phyloP scores from a whole-genome alignment of 108 stramenopile genomes.

The Nitzschia sp. region DNA sequence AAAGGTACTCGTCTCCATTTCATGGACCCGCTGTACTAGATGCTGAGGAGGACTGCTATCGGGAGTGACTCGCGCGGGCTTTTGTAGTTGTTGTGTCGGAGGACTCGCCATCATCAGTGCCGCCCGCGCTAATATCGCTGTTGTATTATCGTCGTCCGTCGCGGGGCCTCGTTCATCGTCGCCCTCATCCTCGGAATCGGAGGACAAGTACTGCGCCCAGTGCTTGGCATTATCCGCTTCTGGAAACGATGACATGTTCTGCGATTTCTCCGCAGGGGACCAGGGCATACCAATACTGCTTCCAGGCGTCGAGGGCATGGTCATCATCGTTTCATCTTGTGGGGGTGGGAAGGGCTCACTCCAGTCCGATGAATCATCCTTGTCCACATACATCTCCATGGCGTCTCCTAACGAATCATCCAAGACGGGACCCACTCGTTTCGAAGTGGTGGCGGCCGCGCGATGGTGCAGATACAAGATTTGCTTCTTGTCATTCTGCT shows the following conservation, averaged over 20 bases:
- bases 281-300: too few species aligned
- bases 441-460: neutral
- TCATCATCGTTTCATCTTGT: neutral
- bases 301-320: neutral
- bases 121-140: slow-evolving; percentile 2
- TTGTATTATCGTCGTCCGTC: slow-evolving; percentile 1
- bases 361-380: neutral
- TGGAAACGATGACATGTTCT: neutral
- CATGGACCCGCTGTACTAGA: neutral
- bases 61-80: neutral
- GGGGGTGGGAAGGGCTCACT: slow-evolving; percentile 19
- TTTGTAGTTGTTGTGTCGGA: neutral
- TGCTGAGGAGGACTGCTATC: neutral
- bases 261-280: neutral
- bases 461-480: neutral
- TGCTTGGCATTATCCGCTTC: neutral
- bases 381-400: neutral
- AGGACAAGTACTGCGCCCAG: neutral
- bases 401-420: neutral
- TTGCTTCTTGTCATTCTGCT: neutral
- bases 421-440: neutral
- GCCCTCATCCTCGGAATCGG: neutral
- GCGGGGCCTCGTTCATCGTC: neutral
- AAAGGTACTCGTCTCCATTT: neutral
- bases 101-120: neutral